phyloP scores from a whole-genome alignment of 1,284 basidiomycete genomes.

The Lignosus rhinocerotis region DNA sequence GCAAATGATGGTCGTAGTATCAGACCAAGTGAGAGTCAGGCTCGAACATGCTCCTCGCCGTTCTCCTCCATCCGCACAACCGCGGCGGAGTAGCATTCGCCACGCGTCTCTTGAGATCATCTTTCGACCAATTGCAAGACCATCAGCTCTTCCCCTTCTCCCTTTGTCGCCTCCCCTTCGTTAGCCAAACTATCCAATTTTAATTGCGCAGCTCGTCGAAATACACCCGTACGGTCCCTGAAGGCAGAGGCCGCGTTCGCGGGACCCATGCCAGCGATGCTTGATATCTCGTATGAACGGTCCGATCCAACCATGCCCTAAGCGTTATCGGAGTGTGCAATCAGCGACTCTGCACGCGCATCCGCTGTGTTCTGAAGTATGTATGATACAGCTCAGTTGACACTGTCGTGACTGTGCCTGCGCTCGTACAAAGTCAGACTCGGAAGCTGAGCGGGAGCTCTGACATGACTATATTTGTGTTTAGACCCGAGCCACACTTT shows the following conservation, averaged over 20 bases:
- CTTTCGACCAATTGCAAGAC: conserved; percentile 1
- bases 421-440: background rate
- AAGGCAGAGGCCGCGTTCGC: no score
- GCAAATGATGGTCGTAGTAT: conserved; percentile 24
- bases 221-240: background rate
- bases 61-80: conserved; percentile 5
- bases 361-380: conserved; percentile 3
- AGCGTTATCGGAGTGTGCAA: conserved; percentile 23
- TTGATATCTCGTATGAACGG: background rate
- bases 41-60: conserved; percentile 15
- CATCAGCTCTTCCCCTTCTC: background rate
- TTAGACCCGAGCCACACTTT: background rate
- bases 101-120: conserved; percentile 10
- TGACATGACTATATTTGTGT: conserved; percentile 6
- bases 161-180: background rate
- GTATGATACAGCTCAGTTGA: background rate
- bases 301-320: conserved; percentile 12
- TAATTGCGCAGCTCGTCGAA: background rate
- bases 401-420: background rate
- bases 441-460: background rate
- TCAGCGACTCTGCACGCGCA: conserved; percentile 11
- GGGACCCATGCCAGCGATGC: background rate
- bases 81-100: conserved; percentile 12
- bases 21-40: conserved; percentile 20
- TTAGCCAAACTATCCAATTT: background rate